Evolutionary conservation across 164 flowering plant genomes (phyloP).

Genomic region (Cinnamomum micranthum): DNA sequence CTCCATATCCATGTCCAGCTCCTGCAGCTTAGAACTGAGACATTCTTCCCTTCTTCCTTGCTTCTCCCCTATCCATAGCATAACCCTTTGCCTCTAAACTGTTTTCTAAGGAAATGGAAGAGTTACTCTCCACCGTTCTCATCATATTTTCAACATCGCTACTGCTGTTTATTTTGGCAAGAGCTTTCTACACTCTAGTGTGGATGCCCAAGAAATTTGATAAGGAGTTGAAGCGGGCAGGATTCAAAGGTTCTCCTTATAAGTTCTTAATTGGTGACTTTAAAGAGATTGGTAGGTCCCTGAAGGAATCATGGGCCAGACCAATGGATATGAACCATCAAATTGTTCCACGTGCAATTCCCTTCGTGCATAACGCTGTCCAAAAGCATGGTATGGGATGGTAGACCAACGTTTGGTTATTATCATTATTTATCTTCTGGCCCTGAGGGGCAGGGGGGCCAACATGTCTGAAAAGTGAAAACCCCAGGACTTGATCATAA

Average conservation of each 20-base stretch:
- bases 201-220: constrained; percentile 9
- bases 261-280: constrained; percentile 9
- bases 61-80: too few relatives aligned
- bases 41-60: too few relatives aligned
- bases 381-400: constrained; percentile 2
- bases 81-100: too few relatives aligned
- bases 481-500: too few relatives aligned
- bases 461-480: too few relatives aligned
- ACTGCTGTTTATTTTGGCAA: not conserved
- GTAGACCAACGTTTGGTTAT: not conserved
- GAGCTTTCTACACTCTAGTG: not conserved
- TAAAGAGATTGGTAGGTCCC: not conserved
- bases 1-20: too few relatives aligned
- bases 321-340: constrained; percentile 8
- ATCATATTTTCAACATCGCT: not conserved
- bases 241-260: constrained; percentile 9
- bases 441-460: not conserved
- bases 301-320: constrained; percentile 6
- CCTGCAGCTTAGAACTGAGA: too few relatives aligned
- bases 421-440: not conserved
- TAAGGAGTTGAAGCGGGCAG: constrained; percentile 8
- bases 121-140: not conserved
- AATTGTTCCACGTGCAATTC: constrained; percentile 6
- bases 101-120: not conserved
- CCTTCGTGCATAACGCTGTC: constrained; percentile 7